Base-by-base conservation (phyloP, 2,329 filamentous ascomycete genomes). In the Claviceps digitariae region DNA sequence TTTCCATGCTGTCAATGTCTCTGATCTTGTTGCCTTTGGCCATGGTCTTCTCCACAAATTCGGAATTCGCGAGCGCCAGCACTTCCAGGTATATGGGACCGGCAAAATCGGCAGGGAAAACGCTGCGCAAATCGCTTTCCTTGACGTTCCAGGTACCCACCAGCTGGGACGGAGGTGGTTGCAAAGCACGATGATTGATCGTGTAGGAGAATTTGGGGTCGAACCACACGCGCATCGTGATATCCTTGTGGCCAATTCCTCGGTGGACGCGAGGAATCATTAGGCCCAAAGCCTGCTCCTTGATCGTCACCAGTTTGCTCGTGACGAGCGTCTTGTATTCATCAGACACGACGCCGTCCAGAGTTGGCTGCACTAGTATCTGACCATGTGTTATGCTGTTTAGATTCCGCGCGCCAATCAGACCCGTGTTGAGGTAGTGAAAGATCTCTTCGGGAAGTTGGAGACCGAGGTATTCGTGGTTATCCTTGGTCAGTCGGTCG, bases 391-490 rank as follows among this genome's bases (percentile, higher is more conserved):
- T 86, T 60, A 95, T 81, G 78, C 84, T 91, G 65, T 86, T 87
- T 13, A 95, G 77, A 40, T 95, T 75, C 48, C 87, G 82, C 25
- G 89, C 77, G 29, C 87, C 82, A 58, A 97, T 81, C 45, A 96
- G 72, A 36, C 89, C 93, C 51, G 80, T 83, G 55, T 89, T 90
- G 50, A 96, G 76, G 66, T 97, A 97, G 67, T 89, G 86, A 66
- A 91, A 90, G 20, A 97, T 75, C 68, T 98, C 93, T 43, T 90
- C 83, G 0, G 93, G 90, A 5, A 98, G 75, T 55, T 90, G 86
- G 55, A 94, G 81, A n/a, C 90, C 90, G 57, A 96, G 81, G 64
- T 96, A 90, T 63, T 91, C 84, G 64, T 94, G 87, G 59, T 93
- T 84, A 64, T 97, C 90, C 47, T 78, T 79, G 2, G 93, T 90